phyloP scores from a whole-genome alignment of 208 protist species.

The Trypanosoma conorhini region DNA sequence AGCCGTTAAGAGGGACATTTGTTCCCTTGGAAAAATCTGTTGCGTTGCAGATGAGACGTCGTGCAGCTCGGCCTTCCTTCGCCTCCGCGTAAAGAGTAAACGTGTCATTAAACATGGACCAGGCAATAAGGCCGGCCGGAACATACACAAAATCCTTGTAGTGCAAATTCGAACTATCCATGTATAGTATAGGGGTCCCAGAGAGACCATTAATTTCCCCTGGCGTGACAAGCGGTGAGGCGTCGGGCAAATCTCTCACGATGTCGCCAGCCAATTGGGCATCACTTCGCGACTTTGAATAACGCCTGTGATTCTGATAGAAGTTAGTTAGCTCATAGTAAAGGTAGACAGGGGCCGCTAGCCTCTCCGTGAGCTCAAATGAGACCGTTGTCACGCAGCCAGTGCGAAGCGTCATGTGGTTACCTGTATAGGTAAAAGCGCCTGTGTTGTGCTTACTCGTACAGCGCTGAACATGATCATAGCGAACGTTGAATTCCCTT shows the following conservation, averaged over 20 bases:
- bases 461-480: conserved; percentile 67
- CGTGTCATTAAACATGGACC: conserved; percentile 98
- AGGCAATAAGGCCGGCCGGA: conserved; percentile 97
- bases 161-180: background rate
- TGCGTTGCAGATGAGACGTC: conserved; percentile 75
- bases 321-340: conserved; percentile 98
- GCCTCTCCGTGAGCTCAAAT: conserved; percentile 54
- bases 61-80: background rate
- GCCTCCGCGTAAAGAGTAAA: conserved; percentile 60
- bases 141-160: conserved; percentile 87
- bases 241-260: conserved; percentile 35
- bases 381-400: conserved; percentile 60
- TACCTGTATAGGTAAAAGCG: conserved; percentile 54
- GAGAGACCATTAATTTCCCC: conserved; percentile 44
- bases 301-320: conserved; percentile 98
- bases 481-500: conserved; percentile 64
- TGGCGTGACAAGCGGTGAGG: conserved; percentile 55
- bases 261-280: conserved; percentile 64
- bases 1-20: conserved; percentile 51
- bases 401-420: conserved; percentile 38
- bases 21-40: conserved; percentile 68
- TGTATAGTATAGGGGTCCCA: conserved; percentile 23
- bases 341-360: conserved; percentile 94
- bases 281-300: conserved; percentile 79
- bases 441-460: conserved; percentile 37